Evolutionary conservation across 2,329 filamentous ascomycete species (phyloP).

Genomic region (Penicillium freii): DNA sequence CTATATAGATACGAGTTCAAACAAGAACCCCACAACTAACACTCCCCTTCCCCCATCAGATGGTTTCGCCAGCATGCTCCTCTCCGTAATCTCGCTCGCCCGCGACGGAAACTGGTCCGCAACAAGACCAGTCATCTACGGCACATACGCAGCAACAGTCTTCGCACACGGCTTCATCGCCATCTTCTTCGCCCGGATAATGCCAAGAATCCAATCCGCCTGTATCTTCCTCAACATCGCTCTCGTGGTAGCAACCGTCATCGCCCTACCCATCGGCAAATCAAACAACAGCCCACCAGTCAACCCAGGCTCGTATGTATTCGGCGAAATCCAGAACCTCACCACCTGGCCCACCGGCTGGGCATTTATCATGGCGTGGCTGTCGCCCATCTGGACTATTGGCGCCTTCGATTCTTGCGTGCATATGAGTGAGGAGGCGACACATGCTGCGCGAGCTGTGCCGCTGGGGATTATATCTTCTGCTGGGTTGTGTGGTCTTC

Average conservation of each 20-base stretch:
- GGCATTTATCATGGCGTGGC: slow-evolving; percentile 61
- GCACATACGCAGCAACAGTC: slow-evolving; percentile 55
- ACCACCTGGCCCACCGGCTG: slow-evolving; percentile 59
- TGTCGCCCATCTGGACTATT: slow-evolving; percentile 61
- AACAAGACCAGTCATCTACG: slow-evolving; percentile 54
- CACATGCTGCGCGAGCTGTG: slow-evolving; percentile 59
- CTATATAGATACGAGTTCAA: no score
- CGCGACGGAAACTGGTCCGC: slow-evolving; percentile 56
- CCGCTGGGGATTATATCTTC: slow-evolving; percentile 34
- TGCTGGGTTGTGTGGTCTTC: slow-evolving; percentile 38
- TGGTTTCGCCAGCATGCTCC: slow-evolving; percentile 47
- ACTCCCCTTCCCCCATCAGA: background rate
- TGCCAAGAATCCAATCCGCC: slow-evolving; percentile 56
- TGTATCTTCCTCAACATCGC: slow-evolving; percentile 55
- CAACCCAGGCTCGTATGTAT: slow-evolving; percentile 44
- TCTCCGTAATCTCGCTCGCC: slow-evolving; percentile 55
- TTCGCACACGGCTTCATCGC: slow-evolving; percentile 55
- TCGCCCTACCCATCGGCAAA: slow-evolving; percentile 53
- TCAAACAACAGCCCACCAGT: slow-evolving; percentile 14
- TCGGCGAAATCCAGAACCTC: slow-evolving; percentile 56
- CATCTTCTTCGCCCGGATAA: slow-evolving; percentile 52
- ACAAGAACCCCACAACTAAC: background rate
- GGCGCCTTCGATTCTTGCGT: slow-evolving; percentile 57
- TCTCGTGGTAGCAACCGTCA: slow-evolving; percentile 54
- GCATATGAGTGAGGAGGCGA: slow-evolving; percentile 61